These are phyloP conservation scores for Leccinum pallidistipes DNA, from an alignment of 1,284 basidiomycete species.

Conservation along the genomic window DNA sequence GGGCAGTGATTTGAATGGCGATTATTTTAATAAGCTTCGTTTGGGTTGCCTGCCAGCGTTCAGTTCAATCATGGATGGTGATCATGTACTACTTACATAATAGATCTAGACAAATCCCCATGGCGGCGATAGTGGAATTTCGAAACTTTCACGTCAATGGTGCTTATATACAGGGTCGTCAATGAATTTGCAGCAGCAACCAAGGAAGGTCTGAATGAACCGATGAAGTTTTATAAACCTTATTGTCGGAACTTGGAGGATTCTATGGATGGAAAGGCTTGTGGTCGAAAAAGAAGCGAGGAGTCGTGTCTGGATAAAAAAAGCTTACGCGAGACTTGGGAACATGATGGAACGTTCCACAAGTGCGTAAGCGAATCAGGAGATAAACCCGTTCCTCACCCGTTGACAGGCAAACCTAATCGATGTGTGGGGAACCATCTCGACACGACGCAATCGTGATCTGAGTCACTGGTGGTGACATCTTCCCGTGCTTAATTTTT, in stretches of 20 bases:
- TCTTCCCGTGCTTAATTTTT: constrained; percentile 7
- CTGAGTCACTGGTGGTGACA: constrained; percentile 7
- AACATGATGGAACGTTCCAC: constrained; percentile 6
- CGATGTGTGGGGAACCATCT: constrained; percentile 15
- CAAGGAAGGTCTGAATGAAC: constrained; percentile 13
- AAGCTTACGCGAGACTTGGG: constrained; percentile 8
- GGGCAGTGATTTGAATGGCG: constrained; percentile 22
- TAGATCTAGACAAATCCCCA: constrained; percentile 9
- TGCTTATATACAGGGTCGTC: constrained; percentile 21
- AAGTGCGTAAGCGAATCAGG: constrained; percentile 9
- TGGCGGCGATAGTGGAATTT: constrained; percentile 32
- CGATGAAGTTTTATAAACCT: constrained; percentile 12
- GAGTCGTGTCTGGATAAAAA: neutral
- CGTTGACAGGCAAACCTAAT: constrained; percentile 12
- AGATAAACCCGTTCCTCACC: constrained; percentile 5
- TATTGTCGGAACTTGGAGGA: constrained; percentile 1
- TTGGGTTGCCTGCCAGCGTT: neutral
- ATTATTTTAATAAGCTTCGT: constrained; percentile 9
- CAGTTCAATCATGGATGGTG: neutral
- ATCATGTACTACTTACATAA: neutral
- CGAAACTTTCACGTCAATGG: constrained; percentile 12
- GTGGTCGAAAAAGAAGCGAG: neutral
- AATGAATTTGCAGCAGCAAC: constrained; percentile 17
- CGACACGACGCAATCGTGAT: constrained; percentile 5
- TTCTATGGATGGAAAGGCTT: neutral